Evolutionary conservation across 2,329 filamentous ascomycete species (phyloP).

Genomic region (Helminthosporium solani): DNA sequence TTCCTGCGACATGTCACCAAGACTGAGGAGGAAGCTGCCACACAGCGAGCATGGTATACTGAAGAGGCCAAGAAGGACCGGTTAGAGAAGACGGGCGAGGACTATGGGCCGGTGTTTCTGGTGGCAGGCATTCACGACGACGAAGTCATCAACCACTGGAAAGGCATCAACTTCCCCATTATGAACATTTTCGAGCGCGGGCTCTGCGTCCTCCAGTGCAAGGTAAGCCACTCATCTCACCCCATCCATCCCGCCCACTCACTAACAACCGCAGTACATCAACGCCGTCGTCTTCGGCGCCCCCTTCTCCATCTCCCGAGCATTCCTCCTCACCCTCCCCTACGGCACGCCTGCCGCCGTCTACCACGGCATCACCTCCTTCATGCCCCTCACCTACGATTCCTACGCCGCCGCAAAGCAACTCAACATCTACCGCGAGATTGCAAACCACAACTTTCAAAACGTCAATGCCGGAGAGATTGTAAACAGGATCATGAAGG

Average conservation of each 20-base stretch:
- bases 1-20: conserved; percentile 79
- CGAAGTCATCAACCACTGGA: conserved; percentile 92
- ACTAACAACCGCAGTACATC: conserved; percentile 63
- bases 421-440: conserved; percentile 81
- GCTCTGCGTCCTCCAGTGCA: conserved; percentile 92
- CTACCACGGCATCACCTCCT: conserved; percentile 94
- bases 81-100: conserved; percentile 61
- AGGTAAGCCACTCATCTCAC: conserved; percentile 54
- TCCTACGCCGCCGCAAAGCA: conserved; percentile 74
- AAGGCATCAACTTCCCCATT: conserved; percentile 97
- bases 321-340: conserved; percentile 73
- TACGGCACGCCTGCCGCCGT: conserved; percentile 71
- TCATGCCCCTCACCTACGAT: conserved; percentile 66
- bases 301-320: conserved; percentile 78
- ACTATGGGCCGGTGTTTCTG: conserved; percentile 83
- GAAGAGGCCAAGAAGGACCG: conserved; percentile 64
- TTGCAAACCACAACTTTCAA: conserved; percentile 74
- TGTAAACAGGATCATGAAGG: conserved; percentile 84
- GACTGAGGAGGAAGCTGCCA: conserved; percentile 69
- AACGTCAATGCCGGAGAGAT: conserved; percentile 92
- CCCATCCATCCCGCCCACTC: neutral
- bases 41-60: conserved; percentile 71
- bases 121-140: conserved; percentile 94
- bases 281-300: conserved; percentile 86
- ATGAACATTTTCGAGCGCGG: conserved; percentile 99